Base-by-base conservation (phyloP, 208 protist species). In the Trypanosoma lewisi region DNA sequence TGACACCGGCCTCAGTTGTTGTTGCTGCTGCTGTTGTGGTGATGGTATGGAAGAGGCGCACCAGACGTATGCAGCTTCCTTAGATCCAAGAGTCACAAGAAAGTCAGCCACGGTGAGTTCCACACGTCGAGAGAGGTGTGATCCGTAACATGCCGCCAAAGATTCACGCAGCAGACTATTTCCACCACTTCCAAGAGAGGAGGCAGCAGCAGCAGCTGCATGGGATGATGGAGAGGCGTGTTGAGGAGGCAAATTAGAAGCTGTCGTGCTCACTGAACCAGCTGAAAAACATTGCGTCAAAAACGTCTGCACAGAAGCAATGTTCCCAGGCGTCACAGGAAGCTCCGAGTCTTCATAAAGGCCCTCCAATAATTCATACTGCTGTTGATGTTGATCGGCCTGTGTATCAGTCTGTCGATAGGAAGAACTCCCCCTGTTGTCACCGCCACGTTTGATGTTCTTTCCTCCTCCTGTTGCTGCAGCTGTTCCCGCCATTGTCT, bases 31-130 rank as follows among this genome's bases (percentile, higher is more conserved):
- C n/a, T n/a, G n/a, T n/a, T n/a, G n/a, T n/a, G n/a, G n/a, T n/a
- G n/a, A n/a, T n/a, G n/a, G n/a, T 25, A 25, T 64, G 17, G 47
- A 49, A 47, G 42, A 63, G 61, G 42, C 58, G 25, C 41, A 45
- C 78, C 81, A 91, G 41, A 80, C 70, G 61, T 86, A 87, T 4
- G 61, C 59, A 0, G 71, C 45, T 37, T 94, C 82, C 44, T 73
- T 73, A 5, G 72, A 65, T 9, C 77, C 78, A 44, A 90, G 62
- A 9, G 59, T 44, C 11, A 85, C 76, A 12, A 94, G 72, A 16
- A 84, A 62, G 54, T 94, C 83, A 11, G 80, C 82, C 7, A 89
- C 61, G 2, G 82, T 52, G 37, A 94, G 61, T 37, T 80, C 73
- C 19, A 91, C 61, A 47, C 78, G 80, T 6, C 65, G 75, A 0